Conservation (phyloP, 495 filamentous ascomycete genomes). For the Pyrenula aspistea region DNA sequence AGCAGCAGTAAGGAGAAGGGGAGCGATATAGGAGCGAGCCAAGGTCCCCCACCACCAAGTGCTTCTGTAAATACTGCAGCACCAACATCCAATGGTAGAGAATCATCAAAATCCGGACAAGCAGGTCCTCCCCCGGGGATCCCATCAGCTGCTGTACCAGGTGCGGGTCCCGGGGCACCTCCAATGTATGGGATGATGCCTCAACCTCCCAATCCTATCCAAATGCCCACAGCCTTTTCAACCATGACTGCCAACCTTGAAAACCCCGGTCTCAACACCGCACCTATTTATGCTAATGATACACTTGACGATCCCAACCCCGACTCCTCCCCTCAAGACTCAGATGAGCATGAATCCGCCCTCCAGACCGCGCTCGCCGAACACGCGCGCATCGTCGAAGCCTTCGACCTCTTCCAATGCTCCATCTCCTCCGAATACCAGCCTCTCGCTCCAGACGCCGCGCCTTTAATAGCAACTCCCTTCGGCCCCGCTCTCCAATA, state of each 20-base stretch:
- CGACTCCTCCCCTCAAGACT: conserved; percentile 7
- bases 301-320: not conserved
- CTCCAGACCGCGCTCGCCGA: conserved; percentile 47
- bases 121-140: conserved; percentile 10
- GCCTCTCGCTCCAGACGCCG: conserved; percentile 62
- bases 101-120: not conserved
- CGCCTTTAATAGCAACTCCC: conserved; percentile 50
- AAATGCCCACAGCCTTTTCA: conserved; percentile 28
- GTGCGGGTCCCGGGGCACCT: conserved; percentile 2
- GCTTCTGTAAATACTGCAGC: conserved; percentile 2
- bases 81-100: not conserved
- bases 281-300: not conserved
- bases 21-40: not conserved
- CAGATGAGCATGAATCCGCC: conserved; percentile 20
- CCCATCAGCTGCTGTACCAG: not conserved
- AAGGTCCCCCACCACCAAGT: not conserved
- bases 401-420: conserved; percentile 52
- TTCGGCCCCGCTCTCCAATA: conserved; percentile 79
- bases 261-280: not conserved
- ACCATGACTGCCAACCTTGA: not conserved
- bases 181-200: conserved; percentile 46
- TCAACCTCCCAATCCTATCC: conserved; percentile 18
- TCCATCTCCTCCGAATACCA: conserved; percentile 66
- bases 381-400: conserved; percentile 63
- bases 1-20: not conserved